phyloP scores from a whole-genome alignment of 345 rosid genomes.

The Pseudoturritis turrita region DNA sequence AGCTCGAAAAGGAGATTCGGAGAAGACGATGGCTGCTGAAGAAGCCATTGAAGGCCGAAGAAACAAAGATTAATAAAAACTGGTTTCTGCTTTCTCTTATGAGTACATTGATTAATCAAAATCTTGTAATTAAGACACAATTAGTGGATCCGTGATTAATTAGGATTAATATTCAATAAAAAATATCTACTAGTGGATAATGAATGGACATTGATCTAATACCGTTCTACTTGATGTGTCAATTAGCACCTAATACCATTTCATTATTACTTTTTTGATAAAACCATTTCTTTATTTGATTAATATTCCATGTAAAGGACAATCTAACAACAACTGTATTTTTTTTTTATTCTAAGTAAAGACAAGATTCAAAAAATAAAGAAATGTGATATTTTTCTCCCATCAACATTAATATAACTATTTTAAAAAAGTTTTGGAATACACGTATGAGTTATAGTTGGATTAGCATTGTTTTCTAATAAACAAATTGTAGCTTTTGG shows the following conservation, averaged over 20 bases:
- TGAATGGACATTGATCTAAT: slow-evolving; percentile 14
- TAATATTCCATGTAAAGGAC: not conserved
- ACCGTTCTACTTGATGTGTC: slow-evolving; percentile 19
- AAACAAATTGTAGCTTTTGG: not conserved
- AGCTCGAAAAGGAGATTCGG: slow-evolving; percentile 19
- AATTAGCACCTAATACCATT: slow-evolving; percentile 25
- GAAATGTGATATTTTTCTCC: not conserved
- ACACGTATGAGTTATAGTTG: slow-evolving; percentile 9
- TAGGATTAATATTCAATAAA: not conserved
- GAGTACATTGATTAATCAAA: slow-evolving; percentile 8
- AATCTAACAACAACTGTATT: slow-evolving; percentile 1
- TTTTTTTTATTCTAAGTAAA: not conserved
- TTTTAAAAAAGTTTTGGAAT: slow-evolving; percentile 6
- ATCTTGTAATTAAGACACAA: slow-evolving; percentile 17
- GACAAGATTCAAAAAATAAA: not conserved
- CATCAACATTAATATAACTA: not conserved
- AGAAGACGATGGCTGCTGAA: slow-evolving; percentile 34
- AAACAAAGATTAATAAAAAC: not conserved
- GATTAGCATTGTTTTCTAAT: not conserved
- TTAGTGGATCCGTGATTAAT: not conserved
- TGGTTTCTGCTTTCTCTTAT: not conserved
- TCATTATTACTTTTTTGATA: too few species aligned
- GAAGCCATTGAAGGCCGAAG: slow-evolving; percentile 47
- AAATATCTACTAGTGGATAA: slow-evolving; percentile 20
- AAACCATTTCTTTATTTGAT: not conserved